Percentiles rank a stretch among this genome's conserved stretches.
phyloP scores from a whole-genome alignment of 805 yeast species.

The Nadsonia fulvescens region DNA sequence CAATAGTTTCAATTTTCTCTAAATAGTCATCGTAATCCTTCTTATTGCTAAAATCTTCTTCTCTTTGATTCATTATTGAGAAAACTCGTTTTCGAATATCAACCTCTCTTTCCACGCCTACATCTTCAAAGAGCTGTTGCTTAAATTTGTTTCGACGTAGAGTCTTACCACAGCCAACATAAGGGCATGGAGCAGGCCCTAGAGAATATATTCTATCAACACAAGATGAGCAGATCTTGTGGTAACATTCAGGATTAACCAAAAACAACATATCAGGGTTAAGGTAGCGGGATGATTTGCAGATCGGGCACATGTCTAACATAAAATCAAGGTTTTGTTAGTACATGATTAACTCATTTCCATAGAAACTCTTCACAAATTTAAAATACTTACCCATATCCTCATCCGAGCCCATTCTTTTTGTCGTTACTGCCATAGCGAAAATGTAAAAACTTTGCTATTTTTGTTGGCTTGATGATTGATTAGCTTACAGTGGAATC shows the following conservation, averaged over 20 bases:
- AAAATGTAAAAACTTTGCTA: background rate
- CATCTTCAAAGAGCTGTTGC: constrained; percentile 82
- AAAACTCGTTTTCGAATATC: constrained; percentile 71
- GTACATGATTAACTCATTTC: constrained; percentile 1
- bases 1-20: constrained; percentile 66
- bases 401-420: background rate
- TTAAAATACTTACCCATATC: background rate
- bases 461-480: background rate
- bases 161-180: constrained; percentile 74
- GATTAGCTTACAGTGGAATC: background rate
- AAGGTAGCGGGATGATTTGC: constrained; percentile 85
- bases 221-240: constrained; percentile 88
- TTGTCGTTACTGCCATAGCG: background rate
- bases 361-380: background rate
- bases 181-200: constrained; percentile 97
- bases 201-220: constrained; percentile 85
- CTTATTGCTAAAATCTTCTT: constrained; percentile 46
- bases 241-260: constrained; percentile 95
- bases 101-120: constrained; percentile 77
- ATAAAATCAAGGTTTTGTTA: background rate
- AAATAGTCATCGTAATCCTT: constrained; percentile 57
- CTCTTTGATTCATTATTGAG: constrained; percentile 62
- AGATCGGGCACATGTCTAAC: constrained; percentile 82
- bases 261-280: constrained; percentile 86
- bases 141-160: constrained; percentile 80